Percentiles rank a stretch among this genome's conserved stretches.
Evolutionary conservation across 164 flowering plant genomes (phyloP).

Genomic region (Tetrastigma voinierianum): DNA sequence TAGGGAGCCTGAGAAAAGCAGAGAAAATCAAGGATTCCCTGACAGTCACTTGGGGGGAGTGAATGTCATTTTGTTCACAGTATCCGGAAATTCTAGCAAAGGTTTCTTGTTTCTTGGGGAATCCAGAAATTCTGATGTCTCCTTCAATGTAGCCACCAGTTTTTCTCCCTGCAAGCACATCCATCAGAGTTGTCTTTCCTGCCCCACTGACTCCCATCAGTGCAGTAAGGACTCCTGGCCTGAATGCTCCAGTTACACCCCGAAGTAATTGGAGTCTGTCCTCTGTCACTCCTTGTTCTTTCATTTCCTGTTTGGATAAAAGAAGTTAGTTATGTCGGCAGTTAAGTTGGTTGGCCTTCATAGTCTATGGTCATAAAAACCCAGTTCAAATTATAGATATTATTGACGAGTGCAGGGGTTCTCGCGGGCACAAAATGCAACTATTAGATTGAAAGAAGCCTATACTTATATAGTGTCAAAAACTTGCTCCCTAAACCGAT

Average conservation of each 20-base stretch:
- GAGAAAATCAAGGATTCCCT: conserved; percentile 88
- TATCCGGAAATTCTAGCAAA: conserved; percentile 95
- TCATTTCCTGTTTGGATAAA: conserved; percentile 62
- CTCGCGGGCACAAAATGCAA: too few species aligned
- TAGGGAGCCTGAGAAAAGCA: conserved; percentile 86
- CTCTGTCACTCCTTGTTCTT: conserved; percentile 61
- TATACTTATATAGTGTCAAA: too few species aligned
- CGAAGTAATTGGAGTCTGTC: conserved; percentile 61
- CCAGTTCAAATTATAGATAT: too few species aligned
- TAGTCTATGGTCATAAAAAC: too few species aligned
- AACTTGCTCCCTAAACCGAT: too few species aligned
- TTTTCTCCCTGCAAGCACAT: conserved; percentile 86
- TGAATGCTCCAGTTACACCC: conserved; percentile 68
- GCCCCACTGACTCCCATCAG: conserved; percentile 94
- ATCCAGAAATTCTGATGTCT: conserved; percentile 79
- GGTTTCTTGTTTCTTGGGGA: conserved; percentile 83
- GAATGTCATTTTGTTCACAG: conserved; percentile 75
- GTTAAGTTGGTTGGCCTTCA: not conserved
- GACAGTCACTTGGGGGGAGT: conserved; percentile 69
- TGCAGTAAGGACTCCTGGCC: conserved; percentile 76
- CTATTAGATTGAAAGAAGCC: too few species aligned
- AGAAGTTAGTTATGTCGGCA: not conserved
- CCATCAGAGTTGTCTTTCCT: conserved; percentile 86
- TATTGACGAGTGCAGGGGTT: too few species aligned
- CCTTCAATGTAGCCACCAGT: conserved; percentile 91